These are phyloP conservation scores for Dianthus caryophyllus DNA, from an alignment of 148 eudicot genomes.

Conservation along the genomic window DNA sequence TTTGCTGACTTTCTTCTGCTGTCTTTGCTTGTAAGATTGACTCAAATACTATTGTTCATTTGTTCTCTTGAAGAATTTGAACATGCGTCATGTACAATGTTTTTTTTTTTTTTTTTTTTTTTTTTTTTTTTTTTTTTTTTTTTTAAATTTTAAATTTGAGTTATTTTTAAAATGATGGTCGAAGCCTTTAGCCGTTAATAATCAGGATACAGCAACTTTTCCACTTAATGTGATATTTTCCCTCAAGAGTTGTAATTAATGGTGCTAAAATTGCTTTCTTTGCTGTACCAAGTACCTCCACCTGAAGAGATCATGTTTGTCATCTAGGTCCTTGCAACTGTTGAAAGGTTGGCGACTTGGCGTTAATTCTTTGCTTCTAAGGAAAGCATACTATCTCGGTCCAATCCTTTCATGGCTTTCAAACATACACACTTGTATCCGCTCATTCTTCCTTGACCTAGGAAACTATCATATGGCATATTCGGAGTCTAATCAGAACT, in stretches of 20 bases:
- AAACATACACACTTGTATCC: neutral
- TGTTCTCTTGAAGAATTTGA: neutral
- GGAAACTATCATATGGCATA: neutral
- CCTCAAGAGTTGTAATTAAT: too few species aligned
- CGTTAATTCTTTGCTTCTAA: neutral
- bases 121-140: too few species aligned
- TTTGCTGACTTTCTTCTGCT: constrained; percentile 40
- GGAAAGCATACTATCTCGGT: neutral
- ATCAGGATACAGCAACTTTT: neutral
- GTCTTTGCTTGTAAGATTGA: constrained; percentile 1
- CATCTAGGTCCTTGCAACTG: neutral
- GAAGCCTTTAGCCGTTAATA: neutral
- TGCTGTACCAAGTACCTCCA: neutral
- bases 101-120: neutral
- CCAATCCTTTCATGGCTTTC: neutral
- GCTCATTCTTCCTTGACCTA: neutral
- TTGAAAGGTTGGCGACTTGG: neutral
- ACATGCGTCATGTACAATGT: neutral
- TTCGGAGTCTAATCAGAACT: neutral
- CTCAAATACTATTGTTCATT: neutral
- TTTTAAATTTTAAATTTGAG: too few species aligned
- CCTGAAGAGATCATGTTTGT: neutral
- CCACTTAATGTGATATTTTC: neutral
- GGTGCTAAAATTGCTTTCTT: too few species aligned
- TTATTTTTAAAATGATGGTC: too few species aligned